These are phyloP conservation scores for Fusarium circinatum DNA, from an alignment of 2,329 filamentous ascomycete species.

Conservation along the genomic window DNA sequence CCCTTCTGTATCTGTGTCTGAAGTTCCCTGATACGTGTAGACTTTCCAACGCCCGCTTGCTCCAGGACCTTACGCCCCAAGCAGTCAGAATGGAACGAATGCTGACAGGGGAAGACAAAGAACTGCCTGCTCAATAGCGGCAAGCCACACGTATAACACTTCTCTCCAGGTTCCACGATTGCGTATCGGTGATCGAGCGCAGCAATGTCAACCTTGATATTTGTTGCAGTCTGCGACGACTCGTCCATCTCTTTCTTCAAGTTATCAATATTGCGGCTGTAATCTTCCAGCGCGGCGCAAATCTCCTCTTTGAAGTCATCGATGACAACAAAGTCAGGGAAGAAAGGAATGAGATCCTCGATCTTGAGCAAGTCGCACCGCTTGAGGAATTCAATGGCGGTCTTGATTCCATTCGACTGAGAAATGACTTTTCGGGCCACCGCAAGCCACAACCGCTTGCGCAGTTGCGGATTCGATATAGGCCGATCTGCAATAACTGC, in stretches of 20 bases:
- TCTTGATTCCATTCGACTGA: constrained; percentile 86
- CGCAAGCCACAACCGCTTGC: constrained; percentile 95
- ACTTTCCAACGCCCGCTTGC: constrained; percentile 78
- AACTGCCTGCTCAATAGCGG: constrained; percentile 92
- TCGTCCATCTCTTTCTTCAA: constrained; percentile 97
- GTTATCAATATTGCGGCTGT: constrained; percentile 87
- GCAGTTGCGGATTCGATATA: constrained; percentile 78
- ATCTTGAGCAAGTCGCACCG: constrained; percentile 92
- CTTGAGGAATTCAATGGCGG: constrained; percentile 92
- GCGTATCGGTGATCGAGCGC: constrained; percentile 89
- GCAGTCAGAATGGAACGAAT: constrained; percentile 97
- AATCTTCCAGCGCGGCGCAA: constrained; percentile 91
- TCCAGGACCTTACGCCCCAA: constrained; percentile 87
- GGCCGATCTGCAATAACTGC: constrained; percentile 88
- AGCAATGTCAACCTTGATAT: constrained; percentile 91
- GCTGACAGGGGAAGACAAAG: constrained; percentile 98
- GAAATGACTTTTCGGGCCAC: constrained; percentile 95
- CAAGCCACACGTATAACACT: constrained; percentile 88
- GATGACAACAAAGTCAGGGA: constrained; percentile 97
- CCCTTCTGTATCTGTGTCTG: constrained; percentile 86
- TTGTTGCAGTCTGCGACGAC: constrained; percentile 84
- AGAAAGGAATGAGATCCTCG: constrained; percentile 97
- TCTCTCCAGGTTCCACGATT: constrained; percentile 95
- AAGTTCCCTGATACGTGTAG: constrained; percentile 83
- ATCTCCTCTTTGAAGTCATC: constrained; percentile 99